These are phyloP conservation scores for Apiospora phragmitis DNA, from an alignment of 2,329 filamentous ascomycete species.

Conservation along the genomic window DNA sequence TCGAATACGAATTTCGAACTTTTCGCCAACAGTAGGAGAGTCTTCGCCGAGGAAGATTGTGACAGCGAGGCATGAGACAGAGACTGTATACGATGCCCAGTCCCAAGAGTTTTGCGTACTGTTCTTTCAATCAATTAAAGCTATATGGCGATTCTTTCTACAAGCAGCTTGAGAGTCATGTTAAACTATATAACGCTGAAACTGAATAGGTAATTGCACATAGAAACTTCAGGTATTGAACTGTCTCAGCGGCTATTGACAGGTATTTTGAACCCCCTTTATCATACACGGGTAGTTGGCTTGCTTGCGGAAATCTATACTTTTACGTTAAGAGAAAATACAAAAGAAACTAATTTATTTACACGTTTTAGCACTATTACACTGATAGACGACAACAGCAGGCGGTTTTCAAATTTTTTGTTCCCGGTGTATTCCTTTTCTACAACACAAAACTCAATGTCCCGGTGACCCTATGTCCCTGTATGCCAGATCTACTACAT, in stretches of 20 bases:
- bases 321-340: not conserved
- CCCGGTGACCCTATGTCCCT: conserved; percentile 4
- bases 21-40: no score
- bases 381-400: not conserved
- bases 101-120: no score
- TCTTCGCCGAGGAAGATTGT: no score
- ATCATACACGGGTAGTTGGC: no score
- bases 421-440: conserved; percentile 8
- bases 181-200: not conserved
- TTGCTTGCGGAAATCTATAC: not conserved
- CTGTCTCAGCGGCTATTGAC: not conserved
- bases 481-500: conserved; percentile 11
- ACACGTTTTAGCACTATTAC: not conserved
- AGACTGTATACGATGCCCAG: no score
- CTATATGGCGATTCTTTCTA: no score
- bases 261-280: not conserved
- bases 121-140: no score
- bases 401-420: conserved; percentile 3
- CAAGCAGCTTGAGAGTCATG: not conserved
- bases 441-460: conserved; percentile 12
- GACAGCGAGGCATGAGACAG: no score
- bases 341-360: not conserved
- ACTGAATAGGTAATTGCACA: no score
- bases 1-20: no score
- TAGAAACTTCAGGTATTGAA: not conserved